phyloP scores from a whole-genome alignment of 495 filamentous ascomycete genomes.

The Hyphodiscus hymeniophilus region DNA sequence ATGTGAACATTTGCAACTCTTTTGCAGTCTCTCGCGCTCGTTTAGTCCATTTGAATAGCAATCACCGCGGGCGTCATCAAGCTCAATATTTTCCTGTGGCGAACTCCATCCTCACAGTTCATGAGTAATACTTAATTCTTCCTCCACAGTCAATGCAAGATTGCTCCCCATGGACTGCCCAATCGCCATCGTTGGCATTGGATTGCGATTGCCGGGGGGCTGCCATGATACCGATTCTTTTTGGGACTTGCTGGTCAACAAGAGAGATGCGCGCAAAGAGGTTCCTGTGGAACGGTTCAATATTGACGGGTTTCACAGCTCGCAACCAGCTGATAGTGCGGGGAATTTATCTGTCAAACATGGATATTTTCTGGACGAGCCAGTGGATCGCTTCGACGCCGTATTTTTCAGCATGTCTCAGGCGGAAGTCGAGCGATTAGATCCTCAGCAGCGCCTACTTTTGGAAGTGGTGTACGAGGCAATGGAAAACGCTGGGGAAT shows the following conservation, averaged over 20 bases:
- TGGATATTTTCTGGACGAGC: slow-evolving; percentile 39
- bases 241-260: slow-evolving; percentile 35
- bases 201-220: slow-evolving; percentile 38
- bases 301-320: slow-evolving; percentile 25
- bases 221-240: slow-evolving; percentile 25
- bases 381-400: slow-evolving; percentile 45
- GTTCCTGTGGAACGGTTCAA: slow-evolving; percentile 35
- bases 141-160: too few species aligned
- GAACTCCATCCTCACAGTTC: too few species aligned
- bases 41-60: too few species aligned
- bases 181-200: slow-evolving; percentile 44
- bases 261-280: slow-evolving; percentile 24
- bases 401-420: slow-evolving; percentile 48
- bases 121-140: too few species aligned
- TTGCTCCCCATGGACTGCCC: too few species aligned
- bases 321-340: not conserved
- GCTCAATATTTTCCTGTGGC: too few species aligned
- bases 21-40: too few species aligned
- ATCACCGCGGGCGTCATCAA: too few species aligned
- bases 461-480: slow-evolving; percentile 25
- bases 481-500: slow-evolving; percentile 40
- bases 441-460: not conserved
- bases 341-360: slow-evolving; percentile 22
- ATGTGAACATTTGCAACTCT: too few species aligned
- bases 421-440: slow-evolving; percentile 41